A percentile compares a stretch with the other conserved stretches of the same genome.
Conservation (phyloP, 306 rosid species). For the Prunus mira region DNA sequence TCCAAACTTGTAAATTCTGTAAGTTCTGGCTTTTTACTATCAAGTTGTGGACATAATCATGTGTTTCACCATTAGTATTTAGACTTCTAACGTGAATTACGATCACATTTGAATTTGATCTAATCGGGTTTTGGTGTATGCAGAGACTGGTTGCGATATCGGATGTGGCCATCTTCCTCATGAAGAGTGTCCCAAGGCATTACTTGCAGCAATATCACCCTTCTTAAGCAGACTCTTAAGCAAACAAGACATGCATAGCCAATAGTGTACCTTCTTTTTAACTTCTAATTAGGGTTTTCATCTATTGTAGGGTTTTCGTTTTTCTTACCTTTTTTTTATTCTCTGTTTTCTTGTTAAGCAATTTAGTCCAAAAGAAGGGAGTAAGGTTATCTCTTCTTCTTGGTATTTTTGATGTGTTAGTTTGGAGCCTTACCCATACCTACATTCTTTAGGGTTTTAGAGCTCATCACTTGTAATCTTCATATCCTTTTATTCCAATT, state of each 20-base stretch:
- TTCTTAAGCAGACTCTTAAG: conserved; percentile 55
- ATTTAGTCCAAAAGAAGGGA: conserved; percentile 43
- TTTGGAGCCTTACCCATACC: conserved; percentile 28
- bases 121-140: conserved; percentile 24
- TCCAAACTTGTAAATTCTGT: conserved; percentile 81
- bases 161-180: conserved; percentile 98
- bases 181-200: conserved; percentile 93
- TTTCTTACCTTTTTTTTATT: not conserved
- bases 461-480: conserved; percentile 40
- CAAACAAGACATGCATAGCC: not conserved
- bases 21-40: conserved; percentile 22
- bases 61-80: not conserved
- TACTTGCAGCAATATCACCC: conserved; percentile 79
- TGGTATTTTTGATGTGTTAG: conserved; percentile 48
- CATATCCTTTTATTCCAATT: not conserved
- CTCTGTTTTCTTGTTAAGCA: conserved; percentile 3
- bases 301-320: conserved; percentile 1
- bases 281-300: not conserved
- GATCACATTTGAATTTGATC: not conserved
- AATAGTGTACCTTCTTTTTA: not conserved
- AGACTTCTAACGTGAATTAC: not conserved
- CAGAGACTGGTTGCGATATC: conserved; percentile 83
- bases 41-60: not conserved
- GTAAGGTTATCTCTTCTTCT: conserved; percentile 41
- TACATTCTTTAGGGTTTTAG: conserved; percentile 36